Percentiles rank a stretch among this genome's conserved stretches.
Evolutionary conservation across 345 rosid genomes (phyloP).

Genomic region (Eucalyptus paniculata): DNA sequence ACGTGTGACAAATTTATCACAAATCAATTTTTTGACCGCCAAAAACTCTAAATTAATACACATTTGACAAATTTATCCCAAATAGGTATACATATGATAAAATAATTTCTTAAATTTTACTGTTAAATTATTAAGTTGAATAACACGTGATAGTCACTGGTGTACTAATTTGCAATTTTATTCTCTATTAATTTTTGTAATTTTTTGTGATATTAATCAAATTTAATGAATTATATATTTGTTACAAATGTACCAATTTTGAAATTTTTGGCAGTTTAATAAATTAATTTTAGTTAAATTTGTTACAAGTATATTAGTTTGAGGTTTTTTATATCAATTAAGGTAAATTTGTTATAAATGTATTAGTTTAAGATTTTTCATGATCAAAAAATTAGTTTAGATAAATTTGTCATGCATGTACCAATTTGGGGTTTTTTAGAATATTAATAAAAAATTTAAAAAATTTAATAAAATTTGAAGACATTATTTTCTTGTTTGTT

Average conservation of each 20-base stretch:
- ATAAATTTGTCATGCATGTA: accelerated
- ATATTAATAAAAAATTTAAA: not conserved
- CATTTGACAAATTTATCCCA: accelerated
- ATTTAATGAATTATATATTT: accelerated
- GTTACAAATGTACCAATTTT: accelerated
- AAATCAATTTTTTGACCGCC: accelerated
- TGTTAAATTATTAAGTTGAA: accelerated
- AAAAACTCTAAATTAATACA: accelerated
- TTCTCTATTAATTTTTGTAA: accelerated
- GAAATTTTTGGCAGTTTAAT: accelerated
- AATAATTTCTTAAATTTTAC: no score
- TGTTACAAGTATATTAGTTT: accelerated
- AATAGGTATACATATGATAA: accelerated
- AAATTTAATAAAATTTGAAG: not conserved
- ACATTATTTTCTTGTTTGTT: no score
- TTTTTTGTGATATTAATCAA: accelerated
- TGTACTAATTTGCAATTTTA: accelerated
- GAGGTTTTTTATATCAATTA: accelerated
- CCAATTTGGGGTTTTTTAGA: accelerated
- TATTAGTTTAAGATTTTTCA: no score
- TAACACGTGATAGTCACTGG: accelerated
- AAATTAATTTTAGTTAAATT: no score
- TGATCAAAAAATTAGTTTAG: accelerated
- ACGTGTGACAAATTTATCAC: accelerated
- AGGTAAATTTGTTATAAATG: accelerated